These are phyloP conservation scores for Ilyonectria mors-panacis DNA, from an alignment of 2,329 filamentous ascomycete species.

Conservation along the genomic window DNA sequence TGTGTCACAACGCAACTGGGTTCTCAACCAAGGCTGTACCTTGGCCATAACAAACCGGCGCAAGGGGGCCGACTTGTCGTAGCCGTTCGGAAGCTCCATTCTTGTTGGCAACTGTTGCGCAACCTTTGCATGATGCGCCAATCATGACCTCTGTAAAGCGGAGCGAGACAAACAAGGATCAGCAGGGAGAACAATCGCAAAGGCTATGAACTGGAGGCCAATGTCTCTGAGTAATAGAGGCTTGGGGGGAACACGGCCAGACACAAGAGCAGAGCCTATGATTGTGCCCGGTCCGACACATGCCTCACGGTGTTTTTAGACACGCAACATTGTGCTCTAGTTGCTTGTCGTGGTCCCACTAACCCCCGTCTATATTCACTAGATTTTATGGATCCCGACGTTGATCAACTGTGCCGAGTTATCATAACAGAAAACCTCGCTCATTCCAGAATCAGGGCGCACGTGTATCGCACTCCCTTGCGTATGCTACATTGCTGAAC, in stretches of 20 bases:
- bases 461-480: slow-evolving; percentile 35
- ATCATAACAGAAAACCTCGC: slow-evolving; percentile 23
- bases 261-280: slow-evolving; percentile 29
- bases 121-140: slow-evolving; percentile 38
- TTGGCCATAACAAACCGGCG: slow-evolving; percentile 1
- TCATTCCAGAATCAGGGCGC: slow-evolving; percentile 44
- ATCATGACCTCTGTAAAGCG: slow-evolving; percentile 32
- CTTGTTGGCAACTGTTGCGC: slow-evolving; percentile 16
- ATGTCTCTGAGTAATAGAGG: slow-evolving; percentile 37
- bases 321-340: slow-evolving; percentile 21
- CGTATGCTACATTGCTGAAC: slow-evolving; percentile 25
- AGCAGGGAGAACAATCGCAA: slow-evolving; percentile 21
- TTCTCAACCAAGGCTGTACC: slow-evolving; percentile 2
- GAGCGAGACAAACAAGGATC: slow-evolving; percentile 21
- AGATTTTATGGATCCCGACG: slow-evolving; percentile 19
- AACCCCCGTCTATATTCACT: slow-evolving; percentile 24
- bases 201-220: slow-evolving; percentile 3
- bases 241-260: slow-evolving; percentile 30
- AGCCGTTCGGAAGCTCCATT: slow-evolving; percentile 11
- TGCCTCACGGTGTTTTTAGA: slow-evolving; percentile 9
- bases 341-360: slow-evolving; percentile 15
- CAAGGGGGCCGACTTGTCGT: slow-evolving; percentile 6
- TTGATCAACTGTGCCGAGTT: slow-evolving; percentile 25
- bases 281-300: slow-evolving; percentile 27
- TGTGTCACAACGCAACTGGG: slow-evolving; percentile 19